Conservation (phyloP, 306 rosid genomes). For the Lathyrus sativus region DNA sequence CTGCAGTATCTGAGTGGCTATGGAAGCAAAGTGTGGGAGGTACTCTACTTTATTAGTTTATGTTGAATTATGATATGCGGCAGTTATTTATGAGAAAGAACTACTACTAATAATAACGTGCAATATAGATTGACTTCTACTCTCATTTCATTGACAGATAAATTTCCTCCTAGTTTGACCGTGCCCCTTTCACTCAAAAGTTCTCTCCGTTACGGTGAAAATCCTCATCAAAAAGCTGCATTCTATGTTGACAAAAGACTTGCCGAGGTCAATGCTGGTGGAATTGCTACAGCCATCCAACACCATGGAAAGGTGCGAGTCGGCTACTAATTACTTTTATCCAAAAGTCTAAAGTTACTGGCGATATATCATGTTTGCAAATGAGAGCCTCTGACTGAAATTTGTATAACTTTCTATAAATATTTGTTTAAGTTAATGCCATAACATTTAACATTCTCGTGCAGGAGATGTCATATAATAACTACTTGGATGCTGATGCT, state of each 20-base stretch:
- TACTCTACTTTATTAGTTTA: slow-evolving; percentile 44
- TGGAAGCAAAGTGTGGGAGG: slow-evolving; percentile 89
- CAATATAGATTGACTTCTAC: slow-evolving; percentile 33
- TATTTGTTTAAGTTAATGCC: slow-evolving; percentile 6
- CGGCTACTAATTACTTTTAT: slow-evolving; percentile 25
- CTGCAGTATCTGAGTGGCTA: slow-evolving; percentile 94
- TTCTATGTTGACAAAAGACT: slow-evolving; percentile 81
- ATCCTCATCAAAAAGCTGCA: slow-evolving; percentile 93
- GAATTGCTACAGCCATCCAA: slow-evolving; percentile 88
- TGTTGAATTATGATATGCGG: slow-evolving; percentile 34
- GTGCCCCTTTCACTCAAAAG: slow-evolving; percentile 71
- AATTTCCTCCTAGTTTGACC: slow-evolving; percentile 79
- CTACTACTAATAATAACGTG: neutral
- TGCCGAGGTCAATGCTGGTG: slow-evolving; percentile 81
- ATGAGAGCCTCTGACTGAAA: neutral
- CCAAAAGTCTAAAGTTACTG: slow-evolving; percentile 16
- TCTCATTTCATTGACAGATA: slow-evolving; percentile 50
- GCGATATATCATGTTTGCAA: slow-evolving; percentile 22
- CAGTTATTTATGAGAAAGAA: slow-evolving; percentile 13
- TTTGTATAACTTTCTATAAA: slow-evolving; percentile 4
- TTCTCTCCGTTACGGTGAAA: slow-evolving; percentile 90
- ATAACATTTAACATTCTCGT: slow-evolving; percentile 29
- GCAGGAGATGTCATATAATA: slow-evolving; percentile 94
- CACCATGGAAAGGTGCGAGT: slow-evolving; percentile 85
- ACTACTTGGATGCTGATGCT: slow-evolving; percentile 90